A percentile compares a stretch with the other conserved stretches of the same genome.
These are phyloP conservation scores for Tolypocladium paradoxum DNA, from an alignment of 2,329 filamentous ascomycete genomes.

Conservation along the genomic window DNA sequence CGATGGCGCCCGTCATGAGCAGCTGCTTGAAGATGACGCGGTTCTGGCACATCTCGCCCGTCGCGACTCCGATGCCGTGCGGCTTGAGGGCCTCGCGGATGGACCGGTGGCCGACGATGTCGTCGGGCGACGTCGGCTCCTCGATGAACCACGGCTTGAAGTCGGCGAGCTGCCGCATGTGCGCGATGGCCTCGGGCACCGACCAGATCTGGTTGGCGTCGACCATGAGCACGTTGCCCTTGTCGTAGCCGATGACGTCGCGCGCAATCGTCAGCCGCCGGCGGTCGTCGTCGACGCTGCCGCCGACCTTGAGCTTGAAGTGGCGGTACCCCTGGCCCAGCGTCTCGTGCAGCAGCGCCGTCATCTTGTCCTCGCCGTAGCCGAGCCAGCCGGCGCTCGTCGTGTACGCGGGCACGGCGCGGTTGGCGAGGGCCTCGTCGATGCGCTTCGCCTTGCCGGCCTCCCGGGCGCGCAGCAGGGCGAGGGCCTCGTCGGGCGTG, in stretches of 20 bases:
- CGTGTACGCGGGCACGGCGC: conserved; percentile 81
- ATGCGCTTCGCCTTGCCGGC: conserved; percentile 60
- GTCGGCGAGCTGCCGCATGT: conserved; percentile 72
- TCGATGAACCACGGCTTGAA: conserved; percentile 94
- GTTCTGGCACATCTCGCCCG: conserved; percentile 94
- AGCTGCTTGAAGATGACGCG: conserved; percentile 91
- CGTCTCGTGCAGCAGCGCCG: conserved; percentile 60
- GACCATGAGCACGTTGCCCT: conserved; percentile 79
- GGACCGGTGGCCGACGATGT: conserved; percentile 79
- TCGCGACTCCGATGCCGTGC: conserved; percentile 71
- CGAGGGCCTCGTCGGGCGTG: conserved; percentile 72
- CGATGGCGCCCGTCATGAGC: conserved; percentile 67
- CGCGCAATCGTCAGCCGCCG: conserved; percentile 62
- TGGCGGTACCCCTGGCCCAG: conserved; percentile 67
- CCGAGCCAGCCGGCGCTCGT: conserved; percentile 89
- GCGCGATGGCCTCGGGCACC: conserved; percentile 76
- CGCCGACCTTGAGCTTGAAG: conserved; percentile 88
- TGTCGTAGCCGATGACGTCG: conserved; percentile 71
- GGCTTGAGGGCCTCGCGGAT: conserved; percentile 70
- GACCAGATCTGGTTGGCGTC: conserved; percentile 92
- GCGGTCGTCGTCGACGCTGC: conserved; percentile 59
- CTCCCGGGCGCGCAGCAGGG: conserved; percentile 56
- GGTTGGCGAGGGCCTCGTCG: conserved; percentile 59
- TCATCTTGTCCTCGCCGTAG: conserved; percentile 82
- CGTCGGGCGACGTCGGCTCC: conserved; percentile 84